phyloP scores from a whole-genome alignment of 1,139 yeast genomes.

The Meyerozyma guilliermondii region DNA sequence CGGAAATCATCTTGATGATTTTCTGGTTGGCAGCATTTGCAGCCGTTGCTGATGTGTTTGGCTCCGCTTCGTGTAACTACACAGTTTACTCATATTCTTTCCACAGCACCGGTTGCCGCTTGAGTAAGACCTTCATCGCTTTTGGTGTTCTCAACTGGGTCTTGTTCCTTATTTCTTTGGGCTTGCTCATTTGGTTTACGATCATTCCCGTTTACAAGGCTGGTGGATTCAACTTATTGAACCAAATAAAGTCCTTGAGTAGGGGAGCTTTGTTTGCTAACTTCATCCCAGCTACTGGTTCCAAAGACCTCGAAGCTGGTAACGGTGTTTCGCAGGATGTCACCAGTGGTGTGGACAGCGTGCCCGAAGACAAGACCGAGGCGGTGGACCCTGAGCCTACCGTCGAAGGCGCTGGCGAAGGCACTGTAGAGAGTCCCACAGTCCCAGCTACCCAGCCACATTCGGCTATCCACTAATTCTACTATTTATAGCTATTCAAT shows the following conservation, averaged over 20 bases:
- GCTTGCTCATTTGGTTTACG: slow-evolving; percentile 16
- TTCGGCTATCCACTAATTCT: neutral
- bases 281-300: neutral
- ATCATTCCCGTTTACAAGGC: slow-evolving; percentile 15
- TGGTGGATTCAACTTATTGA: neutral
- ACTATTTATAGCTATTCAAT: too few relatives aligned
- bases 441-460: neutral
- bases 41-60: slow-evolving; percentile 21
- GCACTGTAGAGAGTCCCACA: neutral
- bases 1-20: slow-evolving; percentile 17
- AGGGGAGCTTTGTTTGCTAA: neutral
- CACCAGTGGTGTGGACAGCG: slow-evolving; percentile 1
- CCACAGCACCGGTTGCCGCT: slow-evolving; percentile 13
- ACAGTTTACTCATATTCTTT: neutral
- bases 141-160: slow-evolving; percentile 27
- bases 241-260: neutral
- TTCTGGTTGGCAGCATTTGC: slow-evolving; percentile 16
- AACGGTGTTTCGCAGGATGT: neutral
- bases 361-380: neutral
- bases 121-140: slow-evolving; percentile 26
- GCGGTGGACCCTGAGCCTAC: neutral
- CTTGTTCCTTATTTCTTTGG: slow-evolving; percentile 19
- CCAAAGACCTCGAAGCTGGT: slow-evolving; percentile 1
- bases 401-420: neutral
- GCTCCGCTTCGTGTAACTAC: neutral